Base-by-base conservation (phyloP, 345 rosid genomes). In the Turnera subulata region DNA sequence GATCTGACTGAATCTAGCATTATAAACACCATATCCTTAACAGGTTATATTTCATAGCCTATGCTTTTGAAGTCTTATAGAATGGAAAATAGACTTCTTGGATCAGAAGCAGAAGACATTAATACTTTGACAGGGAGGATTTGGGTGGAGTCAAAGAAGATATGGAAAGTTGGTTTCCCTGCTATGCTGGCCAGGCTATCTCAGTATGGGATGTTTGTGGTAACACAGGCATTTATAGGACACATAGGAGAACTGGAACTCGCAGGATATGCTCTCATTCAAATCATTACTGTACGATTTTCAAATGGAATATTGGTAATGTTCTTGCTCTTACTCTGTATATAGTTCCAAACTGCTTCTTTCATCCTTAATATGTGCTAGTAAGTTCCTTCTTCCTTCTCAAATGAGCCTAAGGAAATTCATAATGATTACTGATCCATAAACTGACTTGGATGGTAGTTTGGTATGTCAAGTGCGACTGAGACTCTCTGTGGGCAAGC, bases 401-500 rank as follows among this genome's bases (percentile, higher is more conserved):
- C n/a, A n/a, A n/a, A n/a, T n/a, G n/a, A n/a, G n/a, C n/a, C n/a
- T n/a, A n/a, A n/a, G n/a, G n/a, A n/a, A n/a, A n/a, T n/a, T n/a
- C n/a, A n/a, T n/a, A n/a, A n/a, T n/a, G n/a, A n/a, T n/a, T n/a
- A n/a, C 8, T 29, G 35, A 29, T 29, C 4, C 35, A 3, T 29
- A 4, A 8, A 29, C 8, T 8, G 35, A 29, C 29, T 42, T n/a
- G n/a, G 53, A 29, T 29, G n/a, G 61, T 38, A 76, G 80, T 13
- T 68, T 20, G 80, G 80, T 22, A 76, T 72, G 76, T 68, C 68
- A 16, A 76, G 80, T n/a, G 80, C 80, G 6, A 62, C 76, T 0
- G 80, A 76, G 35, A 76, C 76, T 7, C 52, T 76, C 21, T 76
- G 80, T 1, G 71, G 80, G 9, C 80, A 72, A 61, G 74, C 80